Evolutionary conservation across 2,329 filamentous ascomycete genomes (phyloP), one percentile per base, ranked within the genome.

Genomic region (Nothopassalora personata): DNA sequence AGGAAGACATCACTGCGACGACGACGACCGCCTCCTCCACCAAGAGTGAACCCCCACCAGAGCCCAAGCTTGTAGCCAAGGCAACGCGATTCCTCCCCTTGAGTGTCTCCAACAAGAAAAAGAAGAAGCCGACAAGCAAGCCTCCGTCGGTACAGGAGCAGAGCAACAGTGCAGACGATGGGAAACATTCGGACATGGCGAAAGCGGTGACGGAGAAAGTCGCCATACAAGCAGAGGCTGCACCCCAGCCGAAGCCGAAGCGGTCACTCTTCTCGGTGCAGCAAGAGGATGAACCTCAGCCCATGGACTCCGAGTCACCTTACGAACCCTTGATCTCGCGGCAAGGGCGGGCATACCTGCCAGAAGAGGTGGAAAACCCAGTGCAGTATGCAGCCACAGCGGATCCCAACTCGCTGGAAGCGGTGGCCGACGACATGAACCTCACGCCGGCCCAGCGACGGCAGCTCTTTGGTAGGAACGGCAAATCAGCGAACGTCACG

Each of bases 41-140:
- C n/a, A 31, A 60, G 23, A 54, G 53, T 10, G 60, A 60, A 7
- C 48, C 58, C 1, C 28, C 81, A 23, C 39, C 81, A n/a, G 84
- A 87, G 59, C 81, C 88, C 15, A 87, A 89, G 74, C 75, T 89
- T 13, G 83, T 87, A 1, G 89, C 89, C 19, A 94, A 92, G 67
- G 85, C 91, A 11, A 84, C 92, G 73, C 89, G 91, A 84, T 97
- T 97, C 74, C 89, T 87, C 71, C 93, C 93, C 3, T 78, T 97
- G 39, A 96, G 92, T 0, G 91, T 97, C 13, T 84, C 86, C 15
- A 83, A 90, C 61, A 90, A 88, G 63, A 81, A 86, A 31, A 83
- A 83, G 63, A 91, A 89, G 76, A 90, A 87, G 76, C 86, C 56
- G 10, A n/a, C 53, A 11, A 52, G 56, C 43, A 66, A 64, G 23